Evolutionary conservation across 2,329 filamentous ascomycete species (phyloP).

Genomic region (Sodiomyces alkalinus): DNA sequence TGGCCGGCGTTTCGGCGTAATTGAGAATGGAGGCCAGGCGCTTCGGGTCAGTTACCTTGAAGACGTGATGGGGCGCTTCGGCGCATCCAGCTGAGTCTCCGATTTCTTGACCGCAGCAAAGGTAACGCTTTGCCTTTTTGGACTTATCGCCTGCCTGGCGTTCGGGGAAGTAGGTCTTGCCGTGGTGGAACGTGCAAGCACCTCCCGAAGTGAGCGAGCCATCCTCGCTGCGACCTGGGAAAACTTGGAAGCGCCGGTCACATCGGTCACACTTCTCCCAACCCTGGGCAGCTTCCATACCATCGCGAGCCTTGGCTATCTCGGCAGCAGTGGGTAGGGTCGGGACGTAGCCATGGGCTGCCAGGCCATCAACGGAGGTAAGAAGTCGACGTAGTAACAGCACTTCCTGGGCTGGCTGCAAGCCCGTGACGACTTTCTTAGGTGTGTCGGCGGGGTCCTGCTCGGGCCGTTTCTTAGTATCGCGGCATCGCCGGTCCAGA

Average conservation of each 20-base stretch:
- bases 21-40: constrained; percentile 65
- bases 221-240: constrained; percentile 68
- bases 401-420: constrained; percentile 54
- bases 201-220: constrained; percentile 63
- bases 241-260: constrained; percentile 74
- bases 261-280: constrained; percentile 89
- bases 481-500: constrained; percentile 6
- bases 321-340: constrained; percentile 48
- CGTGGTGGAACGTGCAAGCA: constrained; percentile 67
- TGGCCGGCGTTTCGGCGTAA: constrained; percentile 63
- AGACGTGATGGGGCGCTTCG: constrained; percentile 61
- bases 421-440: constrained; percentile 50
- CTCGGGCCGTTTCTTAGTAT: constrained; percentile 1
- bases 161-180: constrained; percentile 47
- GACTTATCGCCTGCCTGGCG: constrained; percentile 40
- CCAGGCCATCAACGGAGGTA: constrained; percentile 49
- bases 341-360: constrained; percentile 61
- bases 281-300: constrained; percentile 50
- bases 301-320: constrained; percentile 49
- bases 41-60: constrained; percentile 64
- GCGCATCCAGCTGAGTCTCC: constrained; percentile 66
- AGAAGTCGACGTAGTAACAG: constrained; percentile 45
- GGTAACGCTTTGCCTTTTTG: constrained; percentile 46
- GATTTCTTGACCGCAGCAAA: constrained; percentile 64
- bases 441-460: constrained; percentile 20